Evolutionary conservation across 768 basidiomycete genomes (phyloP), one percentile per base, ranked within the genome.

Genomic region (Pilatotrama ljubarskyi): DNA sequence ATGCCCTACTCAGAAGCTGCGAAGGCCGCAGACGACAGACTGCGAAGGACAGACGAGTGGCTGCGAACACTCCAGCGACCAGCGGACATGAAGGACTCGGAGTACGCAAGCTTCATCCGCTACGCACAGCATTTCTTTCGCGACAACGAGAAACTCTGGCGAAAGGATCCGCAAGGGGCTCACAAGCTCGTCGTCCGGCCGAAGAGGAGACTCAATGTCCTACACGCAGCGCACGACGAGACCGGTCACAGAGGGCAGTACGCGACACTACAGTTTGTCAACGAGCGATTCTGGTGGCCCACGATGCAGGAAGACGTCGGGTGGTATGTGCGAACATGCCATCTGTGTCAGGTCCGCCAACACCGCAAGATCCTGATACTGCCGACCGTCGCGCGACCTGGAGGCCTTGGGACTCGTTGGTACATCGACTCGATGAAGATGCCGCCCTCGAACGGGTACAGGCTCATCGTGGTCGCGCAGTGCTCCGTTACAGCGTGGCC

Each of bases 391-490:
- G 38, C 68, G 0, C 36, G 29, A 0, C 68, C 71, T 3, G 51
- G 64, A 2, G 49, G 59, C 0, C 62, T 70, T 9, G 79, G 77
- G 55, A n/a, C 62, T 11, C 75, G 76, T 32, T 69, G 74, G 0
- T 73, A 80, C 38, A 65, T 77, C 8, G 75, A 82, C 62, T 73
- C 74, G 0, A 80, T 82, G 77, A 65, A 70, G 48, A 73, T 82
- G 65, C 77, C 74, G 0, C 57, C 50, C 0, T 68, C 75, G 0
- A 66, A 67, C 1, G 70, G 76, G 0, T 77, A 60, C 59, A 62
- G 60, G 7, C 75, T 75, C 32, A 59, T 80, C 15, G 61, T 80
- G 0, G 78, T 78, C 47, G 78, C 69, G 0, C 64, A 69, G 0
- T 76, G 74, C 54, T 70, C 70, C 0, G 70, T 80, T 0, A 70